Evolutionary conservation across 2,329 filamentous ascomycete genomes (phyloP).

Genomic region (Thelonectria discophora): DNA sequence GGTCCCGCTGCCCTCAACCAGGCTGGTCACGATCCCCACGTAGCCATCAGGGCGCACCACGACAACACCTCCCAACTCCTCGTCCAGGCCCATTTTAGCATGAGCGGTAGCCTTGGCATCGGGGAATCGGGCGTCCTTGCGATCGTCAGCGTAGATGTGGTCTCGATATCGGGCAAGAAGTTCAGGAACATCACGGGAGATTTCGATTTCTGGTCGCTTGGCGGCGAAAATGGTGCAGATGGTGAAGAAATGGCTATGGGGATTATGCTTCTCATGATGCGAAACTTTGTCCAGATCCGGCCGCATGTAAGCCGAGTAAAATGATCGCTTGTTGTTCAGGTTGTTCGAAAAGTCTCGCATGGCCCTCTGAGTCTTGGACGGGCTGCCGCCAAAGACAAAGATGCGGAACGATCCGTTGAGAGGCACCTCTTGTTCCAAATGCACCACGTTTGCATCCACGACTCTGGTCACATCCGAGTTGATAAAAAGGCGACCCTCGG

Average conservation of each 20-base stretch:
- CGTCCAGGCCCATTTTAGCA: constrained; percentile 83
- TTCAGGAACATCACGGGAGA: constrained; percentile 73
- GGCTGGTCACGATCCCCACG: constrained; percentile 76
- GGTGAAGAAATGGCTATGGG: constrained; percentile 84
- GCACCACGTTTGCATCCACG: constrained; percentile 87
- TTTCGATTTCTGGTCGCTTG: constrained; percentile 74
- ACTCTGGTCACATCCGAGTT: constrained; percentile 87
- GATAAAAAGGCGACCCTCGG: constrained; percentile 78
- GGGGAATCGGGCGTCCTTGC: constrained; percentile 75
- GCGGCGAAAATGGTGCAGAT: constrained; percentile 79
- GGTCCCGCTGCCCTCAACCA: constrained; percentile 81
- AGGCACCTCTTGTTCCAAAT: constrained; percentile 89
- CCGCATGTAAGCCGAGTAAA: constrained; percentile 73
- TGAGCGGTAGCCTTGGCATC: constrained; percentile 79
- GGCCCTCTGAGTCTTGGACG: constrained; percentile 66
- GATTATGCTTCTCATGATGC: constrained; percentile 84
- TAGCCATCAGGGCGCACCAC: constrained; percentile 90
- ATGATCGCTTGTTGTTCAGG: constrained; percentile 72
- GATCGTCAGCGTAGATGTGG: constrained; percentile 87
- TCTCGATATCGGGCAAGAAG: constrained; percentile 79
- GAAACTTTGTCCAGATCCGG: constrained; percentile 69
- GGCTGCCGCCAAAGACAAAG: constrained; percentile 83
- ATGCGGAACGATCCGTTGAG: constrained; percentile 88
- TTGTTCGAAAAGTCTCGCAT: constrained; percentile 74
- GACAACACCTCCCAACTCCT: constrained; percentile 78